Evolutionary conservation across 495 filamentous ascomycete species (phyloP).

Genomic region (Penicillium turbatum): DNA sequence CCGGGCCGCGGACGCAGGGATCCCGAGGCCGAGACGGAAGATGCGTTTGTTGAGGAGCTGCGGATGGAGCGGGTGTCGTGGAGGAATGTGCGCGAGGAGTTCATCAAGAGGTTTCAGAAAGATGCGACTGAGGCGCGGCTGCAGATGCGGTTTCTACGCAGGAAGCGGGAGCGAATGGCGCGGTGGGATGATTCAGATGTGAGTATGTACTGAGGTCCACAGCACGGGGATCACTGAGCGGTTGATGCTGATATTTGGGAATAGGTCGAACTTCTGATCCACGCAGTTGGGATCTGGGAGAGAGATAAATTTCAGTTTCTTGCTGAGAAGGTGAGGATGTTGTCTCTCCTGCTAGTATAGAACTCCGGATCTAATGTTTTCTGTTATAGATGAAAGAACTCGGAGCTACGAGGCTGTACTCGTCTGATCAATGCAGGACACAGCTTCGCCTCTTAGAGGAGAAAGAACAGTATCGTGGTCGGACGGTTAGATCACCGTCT

Average conservation of each 20-base stretch:
- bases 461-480: conserved; percentile 18
- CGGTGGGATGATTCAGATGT: conserved; percentile 68
- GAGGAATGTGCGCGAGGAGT: conserved; percentile 64
- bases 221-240: not conserved
- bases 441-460: conserved; percentile 33
- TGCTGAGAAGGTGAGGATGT: conserved; percentile 43
- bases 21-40: conserved; percentile 59
- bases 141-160: conserved; percentile 68
- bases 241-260: not conserved
- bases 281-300: conserved; percentile 47
- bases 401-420: conserved; percentile 31
- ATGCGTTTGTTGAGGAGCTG: conserved; percentile 60
- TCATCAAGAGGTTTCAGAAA: conserved; percentile 58
- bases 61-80: conserved; percentile 65
- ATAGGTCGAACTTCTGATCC: conserved; percentile 45
- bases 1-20: conserved; percentile 41
- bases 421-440: conserved; percentile 34
- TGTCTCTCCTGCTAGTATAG: no score
- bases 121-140: conserved; percentile 63
- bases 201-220: conserved; percentile 39
- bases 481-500: conserved; percentile 16
- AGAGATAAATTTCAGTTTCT: conserved; percentile 48
- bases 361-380: no score
- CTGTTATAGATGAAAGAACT: conserved; percentile 38
- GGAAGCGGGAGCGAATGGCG: conserved; percentile 56